Evolutionary conservation across 192 early-diverging fungal species (phyloP), one percentile per base, ranked within the genome.

Genomic region (Coemansia sp.): DNA sequence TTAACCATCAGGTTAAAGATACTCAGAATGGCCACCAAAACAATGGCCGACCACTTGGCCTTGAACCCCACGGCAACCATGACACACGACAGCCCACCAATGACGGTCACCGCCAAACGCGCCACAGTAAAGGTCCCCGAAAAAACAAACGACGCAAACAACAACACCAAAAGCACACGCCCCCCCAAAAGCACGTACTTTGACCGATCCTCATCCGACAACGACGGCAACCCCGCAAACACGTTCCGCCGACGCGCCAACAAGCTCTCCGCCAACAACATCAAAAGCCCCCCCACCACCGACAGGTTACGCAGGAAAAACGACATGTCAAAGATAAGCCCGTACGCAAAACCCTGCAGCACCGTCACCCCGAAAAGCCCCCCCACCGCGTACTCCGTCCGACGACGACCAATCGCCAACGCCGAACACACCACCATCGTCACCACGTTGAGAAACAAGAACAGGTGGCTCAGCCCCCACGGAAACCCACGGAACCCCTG

Each of bases 21-120:
- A 22, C 84, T 87, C 43, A 98, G 56, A 52, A 98, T 84, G 20
- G 90, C 65, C 32, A 97, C 87, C 31, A 98, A 60, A 40, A 97
- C 88, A 73, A 90, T 90, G 18, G 96, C 94, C 14, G 91, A 91
- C 80, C 82, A 91, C 77, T 91, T 94, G 29, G 96, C 92, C 73
- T 97, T 98, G 79, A 97, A 98, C 1, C 96, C 96, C 25, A 98
- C 82, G 2, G 89, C 92, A 19, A 98, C 89, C 90, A 96, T 90
- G 32, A 94, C 56, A 62, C 91, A 94, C 33, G 92, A 91, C 21
- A 82, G 64, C 20, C 91, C 67, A 17, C 86, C 87, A 19, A 96
- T 72, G 16, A 83, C 20, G 10, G 87, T 83, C 9, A 93, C 83
- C 28, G 84, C 35, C 13, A 85, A 30, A 11, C 94, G 80, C 20